Conservation (phyloP, 805 yeast species). For the Barnettozyma vustinii region DNA sequence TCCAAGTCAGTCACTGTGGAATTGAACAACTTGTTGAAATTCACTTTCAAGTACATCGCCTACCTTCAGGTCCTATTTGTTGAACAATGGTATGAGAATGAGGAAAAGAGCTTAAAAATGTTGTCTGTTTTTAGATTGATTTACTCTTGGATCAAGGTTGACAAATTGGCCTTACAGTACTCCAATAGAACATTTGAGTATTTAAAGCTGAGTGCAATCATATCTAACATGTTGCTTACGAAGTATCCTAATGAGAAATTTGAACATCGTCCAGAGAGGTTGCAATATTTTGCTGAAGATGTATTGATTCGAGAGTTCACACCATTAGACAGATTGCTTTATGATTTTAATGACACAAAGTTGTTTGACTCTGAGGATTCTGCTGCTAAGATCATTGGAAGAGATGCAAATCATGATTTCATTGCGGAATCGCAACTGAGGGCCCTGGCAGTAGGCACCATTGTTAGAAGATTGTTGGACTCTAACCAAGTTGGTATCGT, state of each 20-base stretch:
- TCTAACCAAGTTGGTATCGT: conserved; percentile 26
- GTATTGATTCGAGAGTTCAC: conserved; percentile 54
- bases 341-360: conserved; percentile 52
- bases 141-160: conserved; percentile 52
- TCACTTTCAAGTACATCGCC: conserved; percentile 36
- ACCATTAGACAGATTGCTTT: conserved; percentile 47
- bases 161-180: conserved; percentile 36
- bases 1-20: conserved; percentile 6
- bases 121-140: conserved; percentile 43
- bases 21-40: conserved; percentile 29
- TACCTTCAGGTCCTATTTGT: conserved; percentile 29
- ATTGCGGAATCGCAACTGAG: conserved; percentile 30
- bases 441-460: conserved; percentile 29
- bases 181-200: conserved; percentile 30
- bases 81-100: conserved; percentile 23
- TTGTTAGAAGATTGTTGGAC: conserved; percentile 27
- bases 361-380: conserved; percentile 15
- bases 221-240: conserved; percentile 26
- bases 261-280: conserved; percentile 39
- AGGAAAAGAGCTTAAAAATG: conserved; percentile 16
- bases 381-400: conserved; percentile 20
- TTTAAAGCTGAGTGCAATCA: conserved; percentile 25
- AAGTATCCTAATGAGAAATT: conserved; percentile 12
- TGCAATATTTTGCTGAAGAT: conserved; percentile 59
- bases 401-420: conserved; percentile 23